Evolutionary conservation across 129 eudicot species (phyloP), one percentile per base, ranked within the genome.

Genomic region (Logfia minima): DNA sequence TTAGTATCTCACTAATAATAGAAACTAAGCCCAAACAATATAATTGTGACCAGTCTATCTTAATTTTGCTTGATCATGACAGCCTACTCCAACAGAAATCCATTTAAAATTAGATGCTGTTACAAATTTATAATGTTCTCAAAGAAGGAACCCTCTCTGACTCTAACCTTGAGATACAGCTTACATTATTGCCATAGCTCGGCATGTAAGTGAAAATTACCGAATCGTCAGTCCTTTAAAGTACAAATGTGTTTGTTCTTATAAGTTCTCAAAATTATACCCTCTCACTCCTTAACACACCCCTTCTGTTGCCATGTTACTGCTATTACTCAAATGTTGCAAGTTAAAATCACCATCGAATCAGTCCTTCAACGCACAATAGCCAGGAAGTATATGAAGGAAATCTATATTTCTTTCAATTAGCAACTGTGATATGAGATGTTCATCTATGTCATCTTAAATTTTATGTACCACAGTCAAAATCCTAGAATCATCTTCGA

Each of bases 381-480:
- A 9, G 48, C 48, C 48, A 41, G 48, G 48, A 41, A 9, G 16
- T 9, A 9, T 41, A 41, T 9, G 4, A 41, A 9, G 48, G 48
- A 9, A 41, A 41, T 9, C 48, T 41, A 41, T 13, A 2, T 41
- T 9, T 41, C 48, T 41, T 35, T 39, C 48, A 8, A 8, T 10
- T 41, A 41, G 2, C 4, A 41, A 24, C 14, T 41, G 14, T 41
- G 4, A 41, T 41, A 41, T 41, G 13, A 41, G 48, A 41, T 59
- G 26, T 66, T 66, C 51, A 4, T 71, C 75, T 16, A 72, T 72
- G 10, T 55, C 32, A 72, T 55, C 19, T 72, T 31, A 53, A n/a
- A 16, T 32, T 21, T 37, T 58, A 31, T 9, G 13, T 17, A 72
- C 51, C 48, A 75, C 5, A 28, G 41, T 63, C 71, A 8, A 39